Conservation (phyloP, 768 basidiomycete species). For the Hydnomerulius pinastri region DNA sequence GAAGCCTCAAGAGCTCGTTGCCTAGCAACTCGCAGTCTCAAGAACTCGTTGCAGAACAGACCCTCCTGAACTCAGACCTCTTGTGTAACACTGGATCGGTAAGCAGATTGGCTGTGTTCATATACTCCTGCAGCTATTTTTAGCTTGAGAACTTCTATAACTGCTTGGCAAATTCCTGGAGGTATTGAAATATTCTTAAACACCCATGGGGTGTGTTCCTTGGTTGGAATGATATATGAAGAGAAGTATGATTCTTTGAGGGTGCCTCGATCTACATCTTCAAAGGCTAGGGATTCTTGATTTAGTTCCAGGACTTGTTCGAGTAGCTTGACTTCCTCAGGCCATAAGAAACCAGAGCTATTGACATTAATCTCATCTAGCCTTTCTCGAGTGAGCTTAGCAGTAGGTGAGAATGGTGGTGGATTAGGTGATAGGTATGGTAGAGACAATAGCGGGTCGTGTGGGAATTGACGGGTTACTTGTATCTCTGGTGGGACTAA, state of each 20-base stretch:
- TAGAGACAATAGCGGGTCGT: too few relatives aligned
- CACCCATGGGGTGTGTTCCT: slow-evolving; percentile 36
- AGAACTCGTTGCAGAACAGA: too few relatives aligned
- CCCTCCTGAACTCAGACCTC: too few relatives aligned
- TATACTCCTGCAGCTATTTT: too few relatives aligned
- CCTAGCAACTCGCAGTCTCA: too few relatives aligned
- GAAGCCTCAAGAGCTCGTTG: too few relatives aligned
- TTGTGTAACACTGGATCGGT: slow-evolving; percentile 11
- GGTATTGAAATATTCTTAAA: slow-evolving; percentile 30
- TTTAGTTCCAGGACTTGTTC: slow-evolving; percentile 31
- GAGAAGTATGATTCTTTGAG: slow-evolving; percentile 35
- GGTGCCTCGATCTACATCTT: slow-evolving; percentile 35
- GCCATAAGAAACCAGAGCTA: not conserved
- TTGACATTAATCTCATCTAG: not conserved
- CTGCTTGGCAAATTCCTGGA: slow-evolving; percentile 25
- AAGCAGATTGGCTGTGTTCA: slow-evolving; percentile 7
- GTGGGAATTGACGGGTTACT: too few relatives aligned
- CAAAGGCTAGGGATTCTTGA: slow-evolving; percentile 39
- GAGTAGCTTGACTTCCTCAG: not conserved
- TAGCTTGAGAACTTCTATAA: slow-evolving; percentile 7
- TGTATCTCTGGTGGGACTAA: too few relatives aligned
- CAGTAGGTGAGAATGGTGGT: too few relatives aligned
- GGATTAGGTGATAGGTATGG: too few relatives aligned
- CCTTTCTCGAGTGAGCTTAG: too few relatives aligned
- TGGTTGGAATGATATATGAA: slow-evolving; percentile 31